Evolutionary conservation across 1,284 basidiomycete species (phyloP).

Genomic region (Flammula alnicola): DNA sequence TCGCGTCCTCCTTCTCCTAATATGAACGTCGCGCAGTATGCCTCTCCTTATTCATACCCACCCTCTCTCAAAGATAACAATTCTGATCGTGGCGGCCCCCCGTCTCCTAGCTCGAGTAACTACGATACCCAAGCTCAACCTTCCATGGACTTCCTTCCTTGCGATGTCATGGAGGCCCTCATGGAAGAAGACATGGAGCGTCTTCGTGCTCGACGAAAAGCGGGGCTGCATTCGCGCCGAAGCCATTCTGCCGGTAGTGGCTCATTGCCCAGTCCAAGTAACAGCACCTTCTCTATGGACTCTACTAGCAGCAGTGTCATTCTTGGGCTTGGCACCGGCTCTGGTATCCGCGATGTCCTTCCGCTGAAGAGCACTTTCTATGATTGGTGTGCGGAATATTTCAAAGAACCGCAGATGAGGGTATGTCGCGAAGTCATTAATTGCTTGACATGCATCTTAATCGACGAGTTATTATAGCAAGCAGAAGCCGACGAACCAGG

Average conservation of each 20-base stretch:
- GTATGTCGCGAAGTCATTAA: conserved; percentile 47
- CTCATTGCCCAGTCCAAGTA: conserved; percentile 65
- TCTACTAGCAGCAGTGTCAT: conserved; percentile 65
- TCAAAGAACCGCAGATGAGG: conserved; percentile 98
- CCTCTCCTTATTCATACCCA: conserved; percentile 65
- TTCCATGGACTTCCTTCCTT: conserved; percentile 62
- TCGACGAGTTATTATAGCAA: conserved; percentile 55
- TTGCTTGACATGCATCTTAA: conserved; percentile 9
- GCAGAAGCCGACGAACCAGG: conserved; percentile 96
- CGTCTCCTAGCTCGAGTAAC: conserved; percentile 22
- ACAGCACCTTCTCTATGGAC: conserved; percentile 76
- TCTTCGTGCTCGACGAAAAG: conserved; percentile 68
- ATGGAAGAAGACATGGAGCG: conserved; percentile 93
- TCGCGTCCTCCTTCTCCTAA: conserved; percentile 79
- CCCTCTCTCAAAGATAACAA: conserved; percentile 5
- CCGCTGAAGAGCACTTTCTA: conserved; percentile 93
- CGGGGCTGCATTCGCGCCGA: conserved; percentile 34
- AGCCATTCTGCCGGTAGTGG: conserved; percentile 40
- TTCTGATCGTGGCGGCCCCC: conserved; percentile 12
- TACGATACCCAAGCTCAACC: conserved; percentile 33
- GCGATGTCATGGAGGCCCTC: conserved; percentile 83
- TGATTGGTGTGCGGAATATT: conserved; percentile 97
- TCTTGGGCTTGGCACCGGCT: conserved; percentile 75
- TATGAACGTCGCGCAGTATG: conserved; percentile 74
- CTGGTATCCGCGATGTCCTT: conserved; percentile 72